Evolutionary conservation across 768 basidiomycete species (phyloP).

Genomic region (Mycena albidolilacea): DNA sequence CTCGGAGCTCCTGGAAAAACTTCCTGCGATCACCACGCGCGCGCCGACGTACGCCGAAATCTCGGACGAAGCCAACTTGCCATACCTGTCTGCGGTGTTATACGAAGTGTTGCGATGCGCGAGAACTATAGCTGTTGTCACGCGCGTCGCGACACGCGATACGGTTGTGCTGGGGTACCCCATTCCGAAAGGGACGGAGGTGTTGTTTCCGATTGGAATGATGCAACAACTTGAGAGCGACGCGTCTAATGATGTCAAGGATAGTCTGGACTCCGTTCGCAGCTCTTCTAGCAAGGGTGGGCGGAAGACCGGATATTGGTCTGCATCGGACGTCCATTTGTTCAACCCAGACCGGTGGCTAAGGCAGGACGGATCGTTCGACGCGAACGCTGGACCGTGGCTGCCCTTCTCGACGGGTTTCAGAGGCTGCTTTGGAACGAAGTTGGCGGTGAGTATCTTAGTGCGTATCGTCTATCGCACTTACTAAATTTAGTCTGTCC

Average conservation of each 20-base stretch:
- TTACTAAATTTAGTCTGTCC: neutral
- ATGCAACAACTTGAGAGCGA: slow-evolving; percentile 23
- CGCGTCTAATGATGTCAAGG: neutral
- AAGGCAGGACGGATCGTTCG: neutral
- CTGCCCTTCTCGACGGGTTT: slow-evolving; percentile 32
- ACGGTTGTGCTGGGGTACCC: slow-evolving; percentile 25
- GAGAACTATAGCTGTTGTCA: slow-evolving; percentile 14
- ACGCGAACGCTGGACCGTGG: slow-evolving; percentile 21
- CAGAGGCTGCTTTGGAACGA: slow-evolving; percentile 31
- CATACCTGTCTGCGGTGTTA: slow-evolving; percentile 21
- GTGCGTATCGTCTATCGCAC: neutral
- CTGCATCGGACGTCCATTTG: neutral
- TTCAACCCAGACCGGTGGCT: slow-evolving; percentile 32
- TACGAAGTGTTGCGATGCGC: slow-evolving; percentile 25
- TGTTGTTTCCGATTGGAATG: slow-evolving; percentile 21
- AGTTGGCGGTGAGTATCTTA: slow-evolving; percentile 7
- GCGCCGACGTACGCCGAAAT: slow-evolving; percentile 16
- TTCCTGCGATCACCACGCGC: slow-evolving; percentile 4
- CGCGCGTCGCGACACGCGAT: slow-evolving; percentile 22
- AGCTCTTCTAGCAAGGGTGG: slow-evolving; percentile 1
- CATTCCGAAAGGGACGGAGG: slow-evolving; percentile 29
- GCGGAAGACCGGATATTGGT: slow-evolving; percentile 25
- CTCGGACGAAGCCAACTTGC: slow-evolving; percentile 9
- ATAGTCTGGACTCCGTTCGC: slow-evolving; percentile 8
- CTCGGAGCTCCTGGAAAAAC: slow-evolving; percentile 7